A percentile compares a stretch with the other conserved stretches of the same genome.
phyloP scores from a whole-genome alignment of 305 asterid genomes.

The Solanum hybrid region DNA sequence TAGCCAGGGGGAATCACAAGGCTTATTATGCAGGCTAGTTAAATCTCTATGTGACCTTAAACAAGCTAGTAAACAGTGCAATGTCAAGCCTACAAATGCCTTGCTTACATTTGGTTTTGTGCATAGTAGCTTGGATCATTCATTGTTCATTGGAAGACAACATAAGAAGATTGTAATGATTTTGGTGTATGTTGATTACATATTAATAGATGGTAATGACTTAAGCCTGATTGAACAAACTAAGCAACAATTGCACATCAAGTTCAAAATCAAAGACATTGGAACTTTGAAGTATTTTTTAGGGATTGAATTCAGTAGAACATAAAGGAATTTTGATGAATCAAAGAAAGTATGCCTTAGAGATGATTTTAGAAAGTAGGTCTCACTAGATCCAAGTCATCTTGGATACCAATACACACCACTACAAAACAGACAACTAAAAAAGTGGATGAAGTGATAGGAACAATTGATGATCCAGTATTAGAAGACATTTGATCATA shows the following conservation, averaged over 20 bases:
- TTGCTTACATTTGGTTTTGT: not conserved
- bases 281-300: not conserved
- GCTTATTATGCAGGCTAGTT: too few relatives aligned
- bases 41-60: too few relatives aligned
- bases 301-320: not conserved
- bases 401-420: not conserved
- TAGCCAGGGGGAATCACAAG: too few relatives aligned
- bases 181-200: not conserved
- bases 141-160: not conserved
- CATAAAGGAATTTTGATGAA: not conserved
- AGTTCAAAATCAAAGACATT: not conserved
- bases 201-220: not conserved
- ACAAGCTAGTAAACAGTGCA: too few relatives aligned
- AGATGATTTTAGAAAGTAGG: not conserved
- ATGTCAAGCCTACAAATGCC: too few relatives aligned
- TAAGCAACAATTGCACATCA: not conserved
- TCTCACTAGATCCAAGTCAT: not conserved
- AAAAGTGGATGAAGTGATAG: not conserved
- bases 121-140: not conserved
- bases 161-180: not conserved
- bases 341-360: not conserved
- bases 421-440: not conserved
- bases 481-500: not conserved
- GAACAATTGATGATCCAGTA: not conserved
- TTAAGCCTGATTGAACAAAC: not conserved